Conservation (phyloP, 1,284 basidiomycete genomes). For the Tylopilus sp. region DNA sequence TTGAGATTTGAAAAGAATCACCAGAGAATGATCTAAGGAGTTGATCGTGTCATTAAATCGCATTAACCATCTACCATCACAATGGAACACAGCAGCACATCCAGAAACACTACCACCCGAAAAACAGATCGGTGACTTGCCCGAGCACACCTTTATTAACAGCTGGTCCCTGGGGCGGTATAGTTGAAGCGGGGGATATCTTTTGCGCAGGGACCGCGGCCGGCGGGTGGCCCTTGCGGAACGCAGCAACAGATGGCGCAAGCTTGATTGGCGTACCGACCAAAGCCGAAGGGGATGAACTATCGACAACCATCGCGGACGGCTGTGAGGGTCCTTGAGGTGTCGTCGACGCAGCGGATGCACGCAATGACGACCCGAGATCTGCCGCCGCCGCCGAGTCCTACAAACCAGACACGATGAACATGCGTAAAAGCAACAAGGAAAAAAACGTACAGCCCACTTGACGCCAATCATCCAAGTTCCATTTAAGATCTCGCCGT, state of each 20-base stretch:
- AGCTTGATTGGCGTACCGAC: slow-evolving; percentile 76
- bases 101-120: slow-evolving; percentile 75
- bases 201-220: slow-evolving; percentile 47
- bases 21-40: background rate
- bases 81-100: slow-evolving; percentile 44
- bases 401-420: slow-evolving; percentile 45
- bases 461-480: slow-evolving; percentile 86
- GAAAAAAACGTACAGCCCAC: slow-evolving; percentile 69
- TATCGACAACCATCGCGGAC: slow-evolving; percentile 59
- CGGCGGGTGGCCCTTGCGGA: slow-evolving; percentile 59
- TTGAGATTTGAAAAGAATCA: background rate
- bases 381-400: slow-evolving; percentile 67
- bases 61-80: slow-evolving; percentile 1
- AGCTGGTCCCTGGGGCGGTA: slow-evolving; percentile 36
- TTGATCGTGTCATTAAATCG: background rate
- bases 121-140: slow-evolving; percentile 81
- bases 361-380: slow-evolving; percentile 53
- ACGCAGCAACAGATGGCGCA: slow-evolving; percentile 76
- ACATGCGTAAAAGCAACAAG: slow-evolving; percentile 1
- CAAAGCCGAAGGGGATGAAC: slow-evolving; percentile 47
- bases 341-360: slow-evolving; percentile 36
- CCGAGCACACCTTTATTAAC: slow-evolving; percentile 72
- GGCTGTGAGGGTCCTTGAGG: slow-evolving; percentile 36
- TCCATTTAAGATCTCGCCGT: slow-evolving; percentile 79
- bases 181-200: slow-evolving; percentile 23